Base-by-base conservation (phyloP, 192 early-diverging fungal species). In the Backusella westeae region DNA sequence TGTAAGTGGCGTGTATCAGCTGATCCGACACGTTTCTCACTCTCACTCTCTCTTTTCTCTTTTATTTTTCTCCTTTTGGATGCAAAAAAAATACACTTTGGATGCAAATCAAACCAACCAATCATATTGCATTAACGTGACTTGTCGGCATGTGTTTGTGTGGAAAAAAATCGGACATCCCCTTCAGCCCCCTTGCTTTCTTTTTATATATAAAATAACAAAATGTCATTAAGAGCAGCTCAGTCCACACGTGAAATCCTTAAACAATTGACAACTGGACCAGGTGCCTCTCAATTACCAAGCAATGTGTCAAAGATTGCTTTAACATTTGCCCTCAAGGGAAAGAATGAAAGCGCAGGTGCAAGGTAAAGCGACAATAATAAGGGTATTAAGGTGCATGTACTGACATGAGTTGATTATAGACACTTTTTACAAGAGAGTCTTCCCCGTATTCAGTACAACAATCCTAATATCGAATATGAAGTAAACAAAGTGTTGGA, bases 401-500 rank as follows among this genome's bases (percentile, higher is more conserved):
- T 52, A 19, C 49, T 19, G 9, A 26, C 41, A 65, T 66, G 63
- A n/a, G 69, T 44, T 34, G 19, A 39, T 2, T 49, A 49, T 80
- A 90, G 87, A 84, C 81, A 87, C 75, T 88, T 90, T 52, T 74
- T 82, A 34, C 84, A 84, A 26, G 84, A 88, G 67, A 85, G 83
- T 66, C 75, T 90, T 69, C 88, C 88, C 21, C 77, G 85, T 56
- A 82, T 90, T 44, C 82, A 84, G 38, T 90, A 88, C 52, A 87
- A 87, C 77, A 90, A 90, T 70, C 88, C 88, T 3, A 15, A 59
- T 9, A 75, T 89, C 23, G 74, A 76, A 29, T 84, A 85, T 71
- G 85, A 87, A 67, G 75, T 89, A 46, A 73, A 70, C 0, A 87
- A 84, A 67, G 78, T 78, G 14, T 34, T 81, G 68, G 81, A 88